Base-by-base conservation (phyloP, 2,329 filamentous ascomycete species). In the Knufia fluminis region DNA sequence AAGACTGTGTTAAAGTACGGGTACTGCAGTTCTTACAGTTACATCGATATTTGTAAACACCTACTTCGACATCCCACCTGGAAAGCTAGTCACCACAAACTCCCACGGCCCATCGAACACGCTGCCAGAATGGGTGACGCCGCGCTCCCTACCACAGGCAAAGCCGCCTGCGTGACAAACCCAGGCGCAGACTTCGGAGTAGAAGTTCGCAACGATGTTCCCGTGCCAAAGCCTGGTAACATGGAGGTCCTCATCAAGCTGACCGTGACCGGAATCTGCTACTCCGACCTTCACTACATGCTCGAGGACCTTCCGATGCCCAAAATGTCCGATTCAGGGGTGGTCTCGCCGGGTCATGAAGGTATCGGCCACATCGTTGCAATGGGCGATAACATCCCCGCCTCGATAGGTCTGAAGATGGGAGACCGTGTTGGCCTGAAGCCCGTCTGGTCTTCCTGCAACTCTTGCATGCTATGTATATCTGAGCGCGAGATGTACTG, bases 201-300 rank as follows among this genome's bases (percentile, higher is more conserved):
- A 10, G 23, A 10, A n/a, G 19, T 44, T 7, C 4, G 23, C 4
- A 8, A 44, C 16, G 41, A 44, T 26, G 19, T 44, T 26, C 41
- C 41, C 14, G 41, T 44, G 20, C 41, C 41, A 4, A 12, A 44
- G n/a, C 41, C 41, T 8, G 41, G 41, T 38, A 17, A 38, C 7
- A 8, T n/a, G 17, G 38, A 41, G 8, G 62, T 80, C 17, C 67
- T 81, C 3, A 67, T 80, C 55, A 72, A 70, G 42, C 66, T 80
- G 39, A 80, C 78, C 48, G 69, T 69, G 14, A 80, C 77, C 1
- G 77, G 78, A 0, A 66, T 81, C 39, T 80, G 78, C 63, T 71
- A 73, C 52, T 72, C 69, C 16, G 78, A 80, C 56, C 62, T 81
- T n/a, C 76, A 79, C 58, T 73, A 74, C 60, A 78, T 79, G 72